Percentiles rank a stretch among this genome's conserved stretches.
Conservation (phyloP, 2,329 filamentous ascomycete genomes). For the Corynespora cassiicola region DNA sequence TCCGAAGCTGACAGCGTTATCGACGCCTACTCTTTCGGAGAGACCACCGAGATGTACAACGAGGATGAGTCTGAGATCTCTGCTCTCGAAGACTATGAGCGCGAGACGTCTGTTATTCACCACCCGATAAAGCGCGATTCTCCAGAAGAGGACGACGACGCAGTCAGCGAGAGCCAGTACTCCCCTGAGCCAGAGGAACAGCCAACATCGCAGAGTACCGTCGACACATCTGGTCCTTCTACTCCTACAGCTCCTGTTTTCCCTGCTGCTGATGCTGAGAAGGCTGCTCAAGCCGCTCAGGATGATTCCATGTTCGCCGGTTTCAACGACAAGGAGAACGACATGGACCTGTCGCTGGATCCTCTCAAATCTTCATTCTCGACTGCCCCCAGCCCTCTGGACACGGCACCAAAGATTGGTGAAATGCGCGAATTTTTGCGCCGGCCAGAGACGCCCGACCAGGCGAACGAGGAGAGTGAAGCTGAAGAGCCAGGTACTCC, state of each 20-base stretch:
- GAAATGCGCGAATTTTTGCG: slow-evolving; percentile 46
- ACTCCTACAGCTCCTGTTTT: slow-evolving; percentile 50
- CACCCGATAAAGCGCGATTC: slow-evolving; percentile 50
- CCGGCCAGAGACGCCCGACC: slow-evolving; percentile 61
- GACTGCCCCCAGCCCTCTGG: slow-evolving; percentile 35
- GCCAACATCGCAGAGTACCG: slow-evolving; percentile 40
- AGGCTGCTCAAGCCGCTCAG: slow-evolving; percentile 43
- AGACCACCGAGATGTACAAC: slow-evolving; percentile 66
- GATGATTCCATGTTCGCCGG: slow-evolving; percentile 58
- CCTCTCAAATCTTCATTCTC: slow-evolving; percentile 57
- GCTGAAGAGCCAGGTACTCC: slow-evolving; percentile 75
- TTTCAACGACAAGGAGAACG: slow-evolving; percentile 56
- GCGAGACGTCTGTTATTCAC: slow-evolving; percentile 62
- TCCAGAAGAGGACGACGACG: slow-evolving; percentile 59
- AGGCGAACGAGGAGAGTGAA: slow-evolving; percentile 28
- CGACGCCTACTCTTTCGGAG: slow-evolving; percentile 68
- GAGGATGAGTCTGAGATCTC: slow-evolving; percentile 52
- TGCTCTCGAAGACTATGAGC: slow-evolving; percentile 49
- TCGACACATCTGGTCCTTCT: slow-evolving; percentile 51
- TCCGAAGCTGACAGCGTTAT: slow-evolving; percentile 54
- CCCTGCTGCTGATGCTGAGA: slow-evolving; percentile 35
- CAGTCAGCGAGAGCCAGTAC: slow-evolving; percentile 64
- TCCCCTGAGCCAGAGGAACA: slow-evolving; percentile 52
- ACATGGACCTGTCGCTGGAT: slow-evolving; percentile 62
- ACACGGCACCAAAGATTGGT: slow-evolving; percentile 44